phyloP scores from a whole-genome alignment of 805 yeast species.

The Peterozyma toletana region DNA sequence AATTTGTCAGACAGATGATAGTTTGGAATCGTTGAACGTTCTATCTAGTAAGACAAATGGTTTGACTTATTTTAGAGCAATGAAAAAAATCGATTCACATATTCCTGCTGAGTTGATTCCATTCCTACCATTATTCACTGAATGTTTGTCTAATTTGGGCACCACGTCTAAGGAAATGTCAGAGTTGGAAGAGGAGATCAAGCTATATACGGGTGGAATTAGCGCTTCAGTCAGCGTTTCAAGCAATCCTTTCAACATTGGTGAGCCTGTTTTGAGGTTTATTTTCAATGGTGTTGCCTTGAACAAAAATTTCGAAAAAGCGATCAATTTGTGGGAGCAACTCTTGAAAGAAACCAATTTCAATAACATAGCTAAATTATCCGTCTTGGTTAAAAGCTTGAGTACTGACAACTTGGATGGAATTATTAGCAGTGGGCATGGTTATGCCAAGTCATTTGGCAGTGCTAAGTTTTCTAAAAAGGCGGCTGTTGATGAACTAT shows the following conservation, averaged over 20 bases:
- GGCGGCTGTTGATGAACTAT: conserved; percentile 51
- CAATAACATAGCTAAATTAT: conserved; percentile 57
- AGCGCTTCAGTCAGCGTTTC: conserved; percentile 52
- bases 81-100: conserved; percentile 42
- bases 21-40: conserved; percentile 18
- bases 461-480: conserved; percentile 55
- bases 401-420: conserved; percentile 72
- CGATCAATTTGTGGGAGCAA: conserved; percentile 63
- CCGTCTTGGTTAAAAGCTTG: conserved; percentile 63
- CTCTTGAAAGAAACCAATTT: conserved; percentile 67
- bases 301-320: conserved; percentile 49
- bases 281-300: conserved; percentile 64
- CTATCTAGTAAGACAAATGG: conserved; percentile 57
- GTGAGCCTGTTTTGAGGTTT: conserved; percentile 44
- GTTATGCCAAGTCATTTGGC: conserved; percentile 67
- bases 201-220: conserved; percentile 79
- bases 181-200: conserved; percentile 78
- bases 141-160: conserved; percentile 83
- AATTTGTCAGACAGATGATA: conserved; percentile 3
- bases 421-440: conserved; percentile 84
- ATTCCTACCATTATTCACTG: conserved; percentile 70
- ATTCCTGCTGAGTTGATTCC: conserved; percentile 60
- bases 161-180: conserved; percentile 65
- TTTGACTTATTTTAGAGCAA: conserved; percentile 66
- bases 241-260: conserved; percentile 44